Base-by-base conservation (phyloP, 2,329 filamentous ascomycete species). In the Bipolaris bicolor region DNA sequence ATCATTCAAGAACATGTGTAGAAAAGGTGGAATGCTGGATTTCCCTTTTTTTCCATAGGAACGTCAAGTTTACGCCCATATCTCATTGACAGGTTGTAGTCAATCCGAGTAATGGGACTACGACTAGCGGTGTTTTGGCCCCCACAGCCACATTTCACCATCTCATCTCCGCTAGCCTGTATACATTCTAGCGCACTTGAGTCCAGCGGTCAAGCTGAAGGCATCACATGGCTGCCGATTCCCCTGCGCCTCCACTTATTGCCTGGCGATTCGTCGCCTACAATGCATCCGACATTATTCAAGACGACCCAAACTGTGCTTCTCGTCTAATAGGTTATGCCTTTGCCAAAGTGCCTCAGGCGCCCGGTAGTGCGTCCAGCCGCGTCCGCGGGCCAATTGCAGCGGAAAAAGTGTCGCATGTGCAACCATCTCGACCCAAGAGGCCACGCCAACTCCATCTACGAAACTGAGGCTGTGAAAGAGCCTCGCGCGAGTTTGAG, bases 351-450 rank as follows among this genome's bases (percentile, higher is more conserved):
- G 49, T 60, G 66, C 22, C 62, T 69, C 24, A 63, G 67, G 16
- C 61, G 59, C 24, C 60, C 63, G n/a, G 58, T 62, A n/a, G 58
- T 61, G 29, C 63, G 62, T 33, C 63, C 61, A 2, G 51, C 58
- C 16, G 54, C 60, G 10, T 57, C 63, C 2, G 47, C 55, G 1
- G 47, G 60, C 36, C 62, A 62, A 54, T 39, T 55, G 16, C 63
- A 66, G n/a, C 65, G 67, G n/a, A 69, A 59, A 47, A 61, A 52
- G 57, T 75, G 71, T 55, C 63, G 57, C 24, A 61, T 52, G 7
- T 75, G 73, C 58, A 64, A 73, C 49, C 69, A 72, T 45, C 60
- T 74, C 26, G 66, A 73, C 48, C 68, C 71, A 1, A 60, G 68
- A 15, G 66, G 60, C 7, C 71, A 74, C 58, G 13, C 61, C 29